phyloP scores from a whole-genome alignment of 345 rosid genomes.

The Bruguiera gymnorhiza region DNA sequence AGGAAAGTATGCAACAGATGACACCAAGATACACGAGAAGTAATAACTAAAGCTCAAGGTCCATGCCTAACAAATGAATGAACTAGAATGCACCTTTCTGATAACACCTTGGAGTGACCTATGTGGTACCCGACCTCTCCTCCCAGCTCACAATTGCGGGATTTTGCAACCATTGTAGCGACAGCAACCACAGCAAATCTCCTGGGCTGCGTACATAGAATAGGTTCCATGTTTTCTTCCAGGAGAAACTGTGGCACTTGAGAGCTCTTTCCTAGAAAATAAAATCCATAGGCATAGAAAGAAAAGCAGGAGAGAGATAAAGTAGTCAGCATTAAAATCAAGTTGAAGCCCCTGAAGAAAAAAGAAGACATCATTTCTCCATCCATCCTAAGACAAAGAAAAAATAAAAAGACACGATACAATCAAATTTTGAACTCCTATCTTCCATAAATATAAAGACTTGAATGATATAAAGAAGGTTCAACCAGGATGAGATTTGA shows the following conservation, averaged over 20 bases:
- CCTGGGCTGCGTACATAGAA: constrained; percentile 88
- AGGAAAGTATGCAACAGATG: background rate
- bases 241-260: constrained; percentile 91
- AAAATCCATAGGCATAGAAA: constrained; percentile 1
- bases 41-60: background rate
- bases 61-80: background rate
- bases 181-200: constrained; percentile 96
- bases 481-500: no score
- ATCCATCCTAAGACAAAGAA: no score
- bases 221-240: constrained; percentile 65
- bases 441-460: no score
- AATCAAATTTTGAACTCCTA: no score
- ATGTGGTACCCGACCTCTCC: constrained; percentile 92
- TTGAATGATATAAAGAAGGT: no score
- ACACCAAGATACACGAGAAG: background rate
- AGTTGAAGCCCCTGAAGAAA: background rate
- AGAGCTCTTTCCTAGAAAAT: constrained; percentile 78
- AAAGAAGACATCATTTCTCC: no score
- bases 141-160: constrained; percentile 79
- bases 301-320: constrained; percentile 7
- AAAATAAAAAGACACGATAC: no score
- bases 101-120: constrained; percentile 73
- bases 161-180: constrained; percentile 86
- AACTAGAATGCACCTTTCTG: constrained; percentile 42
- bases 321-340: background rate